These are phyloP conservation scores for Talinum fruticosum DNA, from an alignment of 148 eudicot genomes.

Conservation along the genomic window DNA sequence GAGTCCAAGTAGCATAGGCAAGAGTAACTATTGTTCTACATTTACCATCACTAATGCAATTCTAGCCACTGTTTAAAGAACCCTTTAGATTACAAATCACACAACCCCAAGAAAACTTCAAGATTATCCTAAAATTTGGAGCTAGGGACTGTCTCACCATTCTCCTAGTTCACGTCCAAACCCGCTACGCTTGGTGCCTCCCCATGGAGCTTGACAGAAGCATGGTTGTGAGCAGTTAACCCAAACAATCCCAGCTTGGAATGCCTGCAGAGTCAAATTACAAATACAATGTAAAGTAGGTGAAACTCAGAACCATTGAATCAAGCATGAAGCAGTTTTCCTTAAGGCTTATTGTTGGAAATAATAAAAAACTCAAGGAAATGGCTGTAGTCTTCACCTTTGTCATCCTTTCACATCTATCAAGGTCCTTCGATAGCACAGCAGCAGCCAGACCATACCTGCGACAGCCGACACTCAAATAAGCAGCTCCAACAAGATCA, in stretches of 20 bases:
- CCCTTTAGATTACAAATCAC: not conserved
- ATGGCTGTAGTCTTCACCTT: conserved; percentile 50
- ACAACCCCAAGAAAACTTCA: not conserved
- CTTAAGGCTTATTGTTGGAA: not conserved
- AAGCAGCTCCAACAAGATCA: conserved; percentile 5
- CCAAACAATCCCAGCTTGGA: conserved; percentile 91
- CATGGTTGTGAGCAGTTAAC: conserved; percentile 98
- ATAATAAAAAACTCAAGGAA: not conserved
- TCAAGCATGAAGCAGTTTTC: not conserved
- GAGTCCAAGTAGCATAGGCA: not conserved
- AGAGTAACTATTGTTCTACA: not conserved
- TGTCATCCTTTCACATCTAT: conserved; percentile 78
- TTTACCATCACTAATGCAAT: not conserved
- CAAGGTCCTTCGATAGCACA: conserved; percentile 80
- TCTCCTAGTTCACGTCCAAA: conserved; percentile 99
- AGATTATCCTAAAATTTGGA: not conserved
- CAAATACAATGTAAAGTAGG: not conserved
- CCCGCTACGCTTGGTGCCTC: conserved; percentile 95
- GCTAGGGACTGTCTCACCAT: conserved; percentile 45
- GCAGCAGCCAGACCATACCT: conserved; percentile 92
- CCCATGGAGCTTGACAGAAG: conserved; percentile 99
- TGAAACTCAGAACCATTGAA: not conserved
- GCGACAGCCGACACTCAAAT: conserved; percentile 15
- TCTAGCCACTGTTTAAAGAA: not conserved
- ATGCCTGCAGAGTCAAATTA: conserved; percentile 47